Base-by-base conservation (phyloP, 306 rosid species). In the Cucurbita argyrosperma region DNA sequence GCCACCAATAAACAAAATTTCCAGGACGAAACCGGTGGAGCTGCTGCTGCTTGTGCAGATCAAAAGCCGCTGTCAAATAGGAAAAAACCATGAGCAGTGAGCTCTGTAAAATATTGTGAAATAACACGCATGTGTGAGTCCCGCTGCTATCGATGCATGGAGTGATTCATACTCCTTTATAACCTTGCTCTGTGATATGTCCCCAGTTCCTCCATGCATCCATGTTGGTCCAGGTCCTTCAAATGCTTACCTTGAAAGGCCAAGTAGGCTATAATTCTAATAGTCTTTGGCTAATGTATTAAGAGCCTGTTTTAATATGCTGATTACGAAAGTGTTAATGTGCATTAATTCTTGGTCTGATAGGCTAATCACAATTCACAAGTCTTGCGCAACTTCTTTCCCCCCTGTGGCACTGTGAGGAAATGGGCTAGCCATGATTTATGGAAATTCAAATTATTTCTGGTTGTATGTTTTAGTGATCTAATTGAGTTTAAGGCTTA, bases 1-100 rank as follows among this genome's bases (percentile, higher is more conserved):
- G 79, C 71, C 79, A 77, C 82, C 19, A 90, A 90, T 79, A 82
- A 80, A 11, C 86, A 80, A 77, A 77, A 75, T 56, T 84, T 76
- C 70, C 83, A 46, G 76, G 87, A 86, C 64, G 90, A 85, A 77
- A 82, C 79, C 37, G 65, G 76, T 45, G 56, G 73, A 18, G 76
- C 71, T 57, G 76, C 69, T 49, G 76, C 74, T 49, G 76, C 74
- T 15, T n/a, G 47, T 70, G 74, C 76, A 26, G 85, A 79, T 61
- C 67, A 80, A 61, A 75, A 68, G 76, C 46, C 5, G 38, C 78
- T 38, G 60, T 50, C 76, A 7, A 46, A 71, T 12, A 73, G 47
- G 52, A 4, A 70, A 35, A 70, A 50, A 70, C 21, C 51, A 50
- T 70, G 60, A 70, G 60, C 74, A 70, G 60, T 51, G 39, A 70